Base-by-base conservation (phyloP, 2,329 filamentous ascomycete genomes). In the Diaporthe nobilis region DNA sequence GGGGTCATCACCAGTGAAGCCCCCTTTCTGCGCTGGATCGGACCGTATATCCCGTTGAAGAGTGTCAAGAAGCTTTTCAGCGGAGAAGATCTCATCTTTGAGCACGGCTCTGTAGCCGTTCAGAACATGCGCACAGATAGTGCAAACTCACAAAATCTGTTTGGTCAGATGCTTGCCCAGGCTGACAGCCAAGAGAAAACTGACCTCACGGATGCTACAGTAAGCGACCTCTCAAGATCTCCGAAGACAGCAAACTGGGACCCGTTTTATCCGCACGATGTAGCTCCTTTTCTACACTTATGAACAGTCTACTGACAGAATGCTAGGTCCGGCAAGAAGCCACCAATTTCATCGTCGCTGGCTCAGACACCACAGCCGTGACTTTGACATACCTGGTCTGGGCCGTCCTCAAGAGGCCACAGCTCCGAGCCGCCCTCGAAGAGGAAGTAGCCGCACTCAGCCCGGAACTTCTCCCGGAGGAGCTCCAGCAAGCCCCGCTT, bases 361-460 rank as follows among this genome's bases (percentile, higher is more conserved):
- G 85, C 1, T 84, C 82, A 15, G 85, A 86, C 68, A 87, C 85
- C 1, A 86, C 85, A 0, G 82, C 85, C 1, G 78, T 82, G 5
- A 85, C 84, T 0, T 60, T 87, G 63, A 86, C 85, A 0, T 86
- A 86, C 73, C 75, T 84, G 1, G 73, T 82, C 8, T 84, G 81
- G 80, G 80, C 80, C 0, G 76, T 81, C 22, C 73, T 73, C 22
- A 49, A 65, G 17, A 71, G 77, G 12, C 72, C 75, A 8, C 57
- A 34, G 9, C 53, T 78, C 25, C 76, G 78, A 20, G 58, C 78
- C 4, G 61, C 73, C 1, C 68, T 84, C 4, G 77, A 78, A 42
- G 65, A 75, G 2, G 78, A 79, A 47, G 72, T 84, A 0, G 77
- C 78, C 39, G 61, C 47, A 3, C 74, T 83, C 7, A 75, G 71